Evolutionary conservation across 164 flowering plant genomes (phyloP).

Genomic region (Cinnamomum chago): DNA sequence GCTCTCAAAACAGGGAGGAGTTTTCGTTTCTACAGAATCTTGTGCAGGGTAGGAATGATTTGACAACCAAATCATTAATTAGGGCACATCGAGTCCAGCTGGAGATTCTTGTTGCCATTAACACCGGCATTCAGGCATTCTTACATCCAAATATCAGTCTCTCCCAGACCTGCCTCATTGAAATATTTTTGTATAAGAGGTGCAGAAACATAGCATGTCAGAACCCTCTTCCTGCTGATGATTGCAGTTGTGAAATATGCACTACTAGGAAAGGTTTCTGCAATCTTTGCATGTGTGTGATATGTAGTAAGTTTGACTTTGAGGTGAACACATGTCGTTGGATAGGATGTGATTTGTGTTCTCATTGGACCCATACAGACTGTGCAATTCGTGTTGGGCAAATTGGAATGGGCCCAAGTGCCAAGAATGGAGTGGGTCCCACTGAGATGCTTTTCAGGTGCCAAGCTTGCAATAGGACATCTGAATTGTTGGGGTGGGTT

Average conservation of each 20-base stretch:
- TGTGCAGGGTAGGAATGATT: slow-evolving; percentile 68
- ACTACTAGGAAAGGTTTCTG: slow-evolving; percentile 84
- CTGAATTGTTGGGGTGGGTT: slow-evolving; percentile 95
- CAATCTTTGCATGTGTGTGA: slow-evolving; percentile 95
- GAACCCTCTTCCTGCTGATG: slow-evolving; percentile 86
- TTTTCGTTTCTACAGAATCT: slow-evolving; percentile 67
- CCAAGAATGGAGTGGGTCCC: slow-evolving; percentile 55
- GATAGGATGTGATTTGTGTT: slow-evolving; percentile 95
- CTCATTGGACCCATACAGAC: slow-evolving; percentile 98
- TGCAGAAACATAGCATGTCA: slow-evolving; percentile 96
- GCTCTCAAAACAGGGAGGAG: slow-evolving; percentile 80
- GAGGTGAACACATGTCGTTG: slow-evolving; percentile 97
- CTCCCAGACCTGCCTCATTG: slow-evolving; percentile 80
- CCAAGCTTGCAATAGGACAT: slow-evolving; percentile 82
- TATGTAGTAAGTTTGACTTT: slow-evolving; percentile 93
- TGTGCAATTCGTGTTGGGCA: slow-evolving; percentile 89
- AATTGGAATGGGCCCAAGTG: slow-evolving; percentile 72
- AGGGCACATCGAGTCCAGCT: slow-evolving; percentile 81
- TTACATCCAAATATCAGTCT: slow-evolving; percentile 85
- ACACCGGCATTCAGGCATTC: slow-evolving; percentile 91
- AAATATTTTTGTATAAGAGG: slow-evolving; percentile 80
- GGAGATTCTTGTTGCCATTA: slow-evolving; percentile 85
- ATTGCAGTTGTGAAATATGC: slow-evolving; percentile 82
- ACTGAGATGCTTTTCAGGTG: slow-evolving; percentile 90
- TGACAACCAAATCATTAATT: slow-evolving; percentile 59